Evolutionary conservation across 2,329 filamentous ascomycete species (phyloP).

Genomic region (Trichoderma citrinoviride): DNA sequence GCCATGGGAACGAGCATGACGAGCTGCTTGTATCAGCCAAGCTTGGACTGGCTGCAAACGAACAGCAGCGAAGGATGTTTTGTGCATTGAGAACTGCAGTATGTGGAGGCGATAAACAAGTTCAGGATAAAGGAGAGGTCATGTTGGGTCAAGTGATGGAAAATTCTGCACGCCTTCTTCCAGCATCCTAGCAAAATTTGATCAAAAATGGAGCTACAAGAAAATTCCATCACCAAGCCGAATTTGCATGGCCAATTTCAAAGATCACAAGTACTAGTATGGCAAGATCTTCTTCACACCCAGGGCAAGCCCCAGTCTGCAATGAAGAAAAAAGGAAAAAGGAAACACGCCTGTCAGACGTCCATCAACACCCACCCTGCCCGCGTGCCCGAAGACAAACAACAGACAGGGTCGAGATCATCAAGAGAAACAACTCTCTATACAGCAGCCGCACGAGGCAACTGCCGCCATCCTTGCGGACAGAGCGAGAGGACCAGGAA

Average conservation of each 20-base stretch:
- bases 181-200: too few species aligned
- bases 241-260: not conserved
- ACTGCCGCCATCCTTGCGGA: slow-evolving; percentile 60
- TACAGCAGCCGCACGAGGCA: slow-evolving; percentile 51
- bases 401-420: slow-evolving; percentile 80
- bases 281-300: slow-evolving; percentile 49
- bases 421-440: slow-evolving; percentile 73
- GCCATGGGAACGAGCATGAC: too few species aligned
- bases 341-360: slow-evolving; percentile 75
- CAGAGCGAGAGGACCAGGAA: slow-evolving; percentile 57
- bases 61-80: too few species aligned
- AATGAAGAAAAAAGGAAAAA: slow-evolving; percentile 55
- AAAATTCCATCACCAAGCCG: not conserved
- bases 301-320: slow-evolving; percentile 44
- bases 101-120: too few species aligned
- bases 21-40: too few species aligned
- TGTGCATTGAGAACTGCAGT: too few species aligned
- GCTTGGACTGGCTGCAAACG: too few species aligned
- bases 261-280: not conserved
- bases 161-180: not conserved
- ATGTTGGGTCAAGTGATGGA: not conserved
- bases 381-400: slow-evolving; percentile 74
- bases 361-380: slow-evolving; percentile 80
- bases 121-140: not conserved
- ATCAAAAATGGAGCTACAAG: too few species aligned